Conservation (phyloP, 2,329 filamentous ascomycete species). For the Pestalotiopsis sp. region DNA sequence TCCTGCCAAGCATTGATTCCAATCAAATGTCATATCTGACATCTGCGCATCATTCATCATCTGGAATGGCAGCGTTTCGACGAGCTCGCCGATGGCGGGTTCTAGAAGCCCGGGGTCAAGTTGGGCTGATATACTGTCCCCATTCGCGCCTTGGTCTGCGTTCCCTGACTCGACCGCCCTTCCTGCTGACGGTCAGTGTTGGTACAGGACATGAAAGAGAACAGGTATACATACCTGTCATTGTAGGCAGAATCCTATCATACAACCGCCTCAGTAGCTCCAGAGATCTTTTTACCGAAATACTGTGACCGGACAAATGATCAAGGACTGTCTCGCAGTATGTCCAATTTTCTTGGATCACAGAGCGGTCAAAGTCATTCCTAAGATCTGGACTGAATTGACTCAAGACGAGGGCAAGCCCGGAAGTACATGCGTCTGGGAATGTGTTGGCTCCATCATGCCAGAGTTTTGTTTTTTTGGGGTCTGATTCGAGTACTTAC, state of each 20-base stretch:
- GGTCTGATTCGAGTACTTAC: not conserved
- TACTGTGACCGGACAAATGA: not conserved
- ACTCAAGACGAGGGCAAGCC: not conserved
- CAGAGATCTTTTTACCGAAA: not conserved
- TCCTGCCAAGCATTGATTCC: not conserved
- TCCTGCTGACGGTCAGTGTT: not conserved
- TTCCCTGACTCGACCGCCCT: not conserved
- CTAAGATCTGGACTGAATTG: not conserved
- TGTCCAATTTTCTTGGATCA: not conserved
- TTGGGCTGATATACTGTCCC: not conserved
- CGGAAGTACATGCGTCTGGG: not conserved
- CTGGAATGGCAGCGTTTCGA: not conserved
- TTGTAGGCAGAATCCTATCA: not conserved
- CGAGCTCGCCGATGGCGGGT: not conserved
- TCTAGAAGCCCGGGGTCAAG: not conserved
- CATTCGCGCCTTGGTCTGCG: not conserved
- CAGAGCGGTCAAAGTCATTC: not conserved
- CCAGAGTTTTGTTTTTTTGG: not conserved
- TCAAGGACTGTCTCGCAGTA: not conserved
- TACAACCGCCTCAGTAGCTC: not conserved
- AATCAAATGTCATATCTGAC: not conserved
- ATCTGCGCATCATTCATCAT: not conserved
- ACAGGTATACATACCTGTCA: not conserved
- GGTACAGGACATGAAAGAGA: not conserved
- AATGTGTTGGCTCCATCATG: not conserved